Conservation (phyloP, 371 early-diverging fungal genomes). For the Actinomucor elegans region DNA sequence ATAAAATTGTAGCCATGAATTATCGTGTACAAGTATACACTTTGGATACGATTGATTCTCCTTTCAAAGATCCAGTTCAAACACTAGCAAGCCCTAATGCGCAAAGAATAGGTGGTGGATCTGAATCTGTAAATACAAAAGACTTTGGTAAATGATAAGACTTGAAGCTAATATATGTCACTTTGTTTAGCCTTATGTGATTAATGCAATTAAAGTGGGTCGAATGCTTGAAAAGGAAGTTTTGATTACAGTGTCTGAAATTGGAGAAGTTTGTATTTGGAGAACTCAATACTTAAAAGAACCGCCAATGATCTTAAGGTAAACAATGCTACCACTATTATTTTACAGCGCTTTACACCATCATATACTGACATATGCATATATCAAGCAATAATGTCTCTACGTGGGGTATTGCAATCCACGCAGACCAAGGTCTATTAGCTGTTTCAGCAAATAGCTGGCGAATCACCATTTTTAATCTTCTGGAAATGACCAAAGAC, state of each 20-base stretch:
- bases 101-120: constrained; percentile 1
- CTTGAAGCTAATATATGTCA: background rate
- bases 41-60: constrained; percentile 15
- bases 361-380: background rate
- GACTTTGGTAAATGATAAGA: background rate
- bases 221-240: constrained; percentile 47
- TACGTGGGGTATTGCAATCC: constrained; percentile 68
- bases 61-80: constrained; percentile 19
- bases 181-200: constrained; percentile 28
- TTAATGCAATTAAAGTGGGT: constrained; percentile 64
- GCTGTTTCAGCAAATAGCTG: constrained; percentile 65
- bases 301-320: constrained; percentile 44
- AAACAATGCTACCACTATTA: background rate
- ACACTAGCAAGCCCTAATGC: constrained; percentile 16
- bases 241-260: constrained; percentile 53
- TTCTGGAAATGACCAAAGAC: constrained; percentile 25
- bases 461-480: constrained; percentile 54
- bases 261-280: constrained; percentile 55
- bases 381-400: constrained; percentile 35
- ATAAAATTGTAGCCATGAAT: constrained; percentile 35
- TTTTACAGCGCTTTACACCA: background rate
- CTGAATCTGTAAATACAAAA: constrained; percentile 20
- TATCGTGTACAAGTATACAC: constrained; percentile 28
- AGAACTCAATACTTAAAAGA: constrained; percentile 43
- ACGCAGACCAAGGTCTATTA: constrained; percentile 48